Percentiles rank a stretch among this genome's conserved stretches.
Conservation (phyloP, 495 filamentous ascomycete species). For the Penicillium pancosmium region DNA sequence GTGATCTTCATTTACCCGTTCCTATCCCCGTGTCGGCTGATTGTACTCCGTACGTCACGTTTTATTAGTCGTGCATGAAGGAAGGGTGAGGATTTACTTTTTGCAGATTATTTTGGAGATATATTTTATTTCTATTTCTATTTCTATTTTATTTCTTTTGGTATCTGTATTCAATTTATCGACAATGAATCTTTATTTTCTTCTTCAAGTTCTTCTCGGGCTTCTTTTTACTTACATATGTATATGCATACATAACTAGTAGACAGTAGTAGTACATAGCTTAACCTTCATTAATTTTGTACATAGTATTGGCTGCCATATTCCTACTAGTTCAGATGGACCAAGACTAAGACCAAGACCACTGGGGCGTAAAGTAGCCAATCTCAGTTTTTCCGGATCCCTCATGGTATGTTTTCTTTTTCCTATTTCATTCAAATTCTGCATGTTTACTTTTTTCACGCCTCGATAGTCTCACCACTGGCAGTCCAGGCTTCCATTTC, state of each 20-base stretch:
- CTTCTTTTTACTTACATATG: not conserved
- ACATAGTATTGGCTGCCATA: no score
- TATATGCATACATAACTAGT: not conserved
- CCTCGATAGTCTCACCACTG: not conserved
- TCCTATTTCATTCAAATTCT: not conserved
- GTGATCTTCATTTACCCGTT: slow-evolving; percentile 7
- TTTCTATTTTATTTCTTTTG: slow-evolving; percentile 1
- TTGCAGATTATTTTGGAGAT: not conserved
- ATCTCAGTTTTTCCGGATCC: no score
- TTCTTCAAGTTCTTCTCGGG: not conserved
- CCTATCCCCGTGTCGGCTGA: slow-evolving; percentile 4
- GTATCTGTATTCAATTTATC: not conserved
- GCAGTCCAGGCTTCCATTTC: not conserved
- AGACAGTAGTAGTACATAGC: no score
- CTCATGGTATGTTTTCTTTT: not conserved
- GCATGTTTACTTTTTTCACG: slow-evolving; percentile 3
- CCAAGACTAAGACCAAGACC: no score
- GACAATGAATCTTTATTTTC: slow-evolving; percentile 1
- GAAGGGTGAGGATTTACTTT: slow-evolving; percentile 19
- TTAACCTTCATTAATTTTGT: no score
- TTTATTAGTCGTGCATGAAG: slow-evolving; percentile 13
- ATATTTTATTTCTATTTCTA: slow-evolving; percentile 2
- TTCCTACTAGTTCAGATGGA: no score
- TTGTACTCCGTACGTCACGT: slow-evolving; percentile 15
- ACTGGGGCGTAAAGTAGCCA: no score